A percentile compares a stretch with the other conserved stretches of the same genome.
phyloP scores from a whole-genome alignment of 129 eudicot genomes.

The Pseudognaphalium luteoalbum region DNA sequence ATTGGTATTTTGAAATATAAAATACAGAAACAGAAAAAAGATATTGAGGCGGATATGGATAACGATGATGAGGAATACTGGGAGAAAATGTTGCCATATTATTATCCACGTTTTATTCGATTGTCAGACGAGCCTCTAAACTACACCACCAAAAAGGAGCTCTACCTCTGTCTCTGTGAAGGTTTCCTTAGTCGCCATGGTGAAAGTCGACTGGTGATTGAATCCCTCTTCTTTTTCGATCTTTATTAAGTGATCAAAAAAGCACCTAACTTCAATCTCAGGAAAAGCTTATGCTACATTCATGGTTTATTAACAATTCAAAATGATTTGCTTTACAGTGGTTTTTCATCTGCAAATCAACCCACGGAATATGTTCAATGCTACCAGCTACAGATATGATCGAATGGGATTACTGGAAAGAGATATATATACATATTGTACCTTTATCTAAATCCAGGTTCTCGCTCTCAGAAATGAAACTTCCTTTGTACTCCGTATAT shows the following conservation, averaged over 20 bases:
- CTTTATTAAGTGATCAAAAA: background rate
- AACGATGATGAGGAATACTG: background rate
- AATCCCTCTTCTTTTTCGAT: background rate
- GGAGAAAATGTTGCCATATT: conserved; percentile 1
- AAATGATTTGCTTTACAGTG: background rate
- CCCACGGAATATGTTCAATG: background rate
- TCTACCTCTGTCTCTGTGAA: conserved; percentile 14
- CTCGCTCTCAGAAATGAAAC: no score
- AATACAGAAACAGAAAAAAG: background rate
- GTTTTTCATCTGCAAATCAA: background rate
- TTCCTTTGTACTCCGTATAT: background rate
- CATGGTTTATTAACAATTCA: no score
- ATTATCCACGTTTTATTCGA: background rate
- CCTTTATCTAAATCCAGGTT: background rate
- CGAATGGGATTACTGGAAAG: no score
- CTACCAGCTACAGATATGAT: background rate
- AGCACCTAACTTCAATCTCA: no score
- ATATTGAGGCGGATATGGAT: background rate
- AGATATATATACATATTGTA: background rate
- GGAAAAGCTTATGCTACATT: no score
- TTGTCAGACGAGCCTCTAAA: background rate
- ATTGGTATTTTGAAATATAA: no score
- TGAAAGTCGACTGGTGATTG: background rate
- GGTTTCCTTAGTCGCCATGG: conserved; percentile 14
- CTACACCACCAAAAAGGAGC: conserved; percentile 16